phyloP scores from a whole-genome alignment of 805 yeast species.

The Hanseniaspora valbyensis region DNA sequence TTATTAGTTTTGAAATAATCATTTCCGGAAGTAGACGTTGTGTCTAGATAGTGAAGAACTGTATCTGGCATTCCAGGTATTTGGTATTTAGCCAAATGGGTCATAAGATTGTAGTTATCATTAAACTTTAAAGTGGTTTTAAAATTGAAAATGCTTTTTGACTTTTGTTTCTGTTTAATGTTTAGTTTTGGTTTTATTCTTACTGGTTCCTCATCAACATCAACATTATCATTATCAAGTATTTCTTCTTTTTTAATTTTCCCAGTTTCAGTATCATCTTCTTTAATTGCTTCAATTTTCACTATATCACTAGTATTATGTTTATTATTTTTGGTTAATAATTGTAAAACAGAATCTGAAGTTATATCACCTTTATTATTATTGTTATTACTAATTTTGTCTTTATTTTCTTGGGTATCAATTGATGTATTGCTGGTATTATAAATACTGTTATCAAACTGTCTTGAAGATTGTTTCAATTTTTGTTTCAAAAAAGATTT shows the following conservation, averaged over 20 bases:
- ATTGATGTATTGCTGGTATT: not conserved
- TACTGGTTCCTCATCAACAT: slow-evolving; percentile 2
- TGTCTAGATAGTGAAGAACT: not conserved
- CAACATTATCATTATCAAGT: not conserved
- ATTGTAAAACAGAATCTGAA: not conserved
- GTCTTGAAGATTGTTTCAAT: slow-evolving; percentile 3
- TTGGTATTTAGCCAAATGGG: not conserved
- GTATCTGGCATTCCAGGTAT: slow-evolving; percentile 10
- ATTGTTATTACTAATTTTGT: not conserved
- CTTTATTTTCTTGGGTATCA: not conserved
- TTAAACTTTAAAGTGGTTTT: slow-evolving; percentile 10
- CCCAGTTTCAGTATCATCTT: not conserved
- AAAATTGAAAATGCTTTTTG: slow-evolving; percentile 6
- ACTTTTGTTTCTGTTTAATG: not conserved
- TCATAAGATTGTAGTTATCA: slow-evolving; percentile 10
- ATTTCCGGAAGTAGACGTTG: not conserved
- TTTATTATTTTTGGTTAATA: not conserved
- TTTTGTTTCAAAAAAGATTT: slow-evolving; percentile 36
- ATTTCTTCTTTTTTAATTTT: not conserved
- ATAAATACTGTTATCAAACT: not conserved
- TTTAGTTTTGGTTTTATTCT: not conserved
- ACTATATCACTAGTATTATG: not conserved
- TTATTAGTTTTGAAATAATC: not conserved
- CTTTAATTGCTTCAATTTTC: not conserved
- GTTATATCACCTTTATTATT: not conserved